Percentiles rank a stretch among this genome's conserved stretches.
These are phyloP conservation scores for Sporothrix inflata DNA, from an alignment of 2,329 filamentous ascomycete genomes.

Conservation along the genomic window DNA sequence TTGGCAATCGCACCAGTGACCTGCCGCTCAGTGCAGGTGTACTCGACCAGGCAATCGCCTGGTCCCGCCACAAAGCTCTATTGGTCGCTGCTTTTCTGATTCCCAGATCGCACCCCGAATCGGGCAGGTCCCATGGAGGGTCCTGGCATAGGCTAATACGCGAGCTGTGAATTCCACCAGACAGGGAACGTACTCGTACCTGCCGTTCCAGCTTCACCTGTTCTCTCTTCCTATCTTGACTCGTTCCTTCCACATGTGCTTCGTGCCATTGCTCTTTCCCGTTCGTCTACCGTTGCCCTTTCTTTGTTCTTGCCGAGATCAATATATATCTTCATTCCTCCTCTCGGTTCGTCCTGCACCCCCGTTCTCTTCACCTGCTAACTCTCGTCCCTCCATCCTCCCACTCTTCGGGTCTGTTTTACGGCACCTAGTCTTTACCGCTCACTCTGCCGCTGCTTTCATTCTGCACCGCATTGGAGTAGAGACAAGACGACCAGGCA, in stretches of 20 bases:
- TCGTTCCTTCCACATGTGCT: not conserved
- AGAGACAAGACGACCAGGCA: not conserved
- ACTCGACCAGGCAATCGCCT: not conserved
- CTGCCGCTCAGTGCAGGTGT: not conserved
- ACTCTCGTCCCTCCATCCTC: not conserved
- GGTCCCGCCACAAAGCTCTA: not conserved
- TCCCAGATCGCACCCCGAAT: conserved; percentile 1
- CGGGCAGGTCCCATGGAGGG: conserved; percentile 7
- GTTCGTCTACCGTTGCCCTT: conserved; percentile 4
- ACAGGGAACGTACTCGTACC: not conserved
- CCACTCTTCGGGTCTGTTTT: not conserved
- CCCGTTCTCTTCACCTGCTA: not conserved
- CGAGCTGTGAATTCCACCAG: not conserved
- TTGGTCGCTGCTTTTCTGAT: not conserved
- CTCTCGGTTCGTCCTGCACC: conserved; percentile 3
- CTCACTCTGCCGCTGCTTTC: not conserved
- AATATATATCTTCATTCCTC: not conserved
- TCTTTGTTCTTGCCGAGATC: not conserved
- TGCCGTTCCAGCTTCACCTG: not conserved
- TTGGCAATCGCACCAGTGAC: not conserved
- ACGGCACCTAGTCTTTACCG: not conserved
- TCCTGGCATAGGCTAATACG: not conserved
- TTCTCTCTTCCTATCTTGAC: not conserved
- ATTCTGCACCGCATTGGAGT: not conserved
- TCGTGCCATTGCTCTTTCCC: conserved; percentile 4